These are phyloP conservation scores for Gonium pectorale DNA, from an alignment of 139 green algal species.

Conservation along the genomic window DNA sequence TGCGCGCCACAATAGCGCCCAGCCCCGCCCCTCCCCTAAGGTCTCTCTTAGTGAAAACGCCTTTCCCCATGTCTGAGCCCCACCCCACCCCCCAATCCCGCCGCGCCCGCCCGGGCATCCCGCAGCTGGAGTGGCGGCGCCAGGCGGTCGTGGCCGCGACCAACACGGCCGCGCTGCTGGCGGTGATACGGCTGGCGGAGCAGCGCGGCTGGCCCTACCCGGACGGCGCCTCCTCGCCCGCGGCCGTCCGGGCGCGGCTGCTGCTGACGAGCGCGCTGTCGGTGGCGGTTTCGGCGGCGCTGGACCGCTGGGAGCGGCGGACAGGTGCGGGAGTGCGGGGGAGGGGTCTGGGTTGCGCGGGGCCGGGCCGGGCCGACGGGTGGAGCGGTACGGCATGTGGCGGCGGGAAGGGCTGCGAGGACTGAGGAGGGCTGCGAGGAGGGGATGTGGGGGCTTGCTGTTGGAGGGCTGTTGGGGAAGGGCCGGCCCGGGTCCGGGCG, in stretches of 20 bases:
- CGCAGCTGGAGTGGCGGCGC: not conserved
- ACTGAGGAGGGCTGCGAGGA: too few relatives aligned
- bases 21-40: too few relatives aligned
- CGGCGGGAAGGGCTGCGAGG: too few relatives aligned
- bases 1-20: too few relatives aligned
- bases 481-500: too few relatives aligned
- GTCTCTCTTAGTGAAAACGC: too few relatives aligned
- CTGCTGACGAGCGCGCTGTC: not conserved
- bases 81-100: not conserved
- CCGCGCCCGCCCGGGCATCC: not conserved
- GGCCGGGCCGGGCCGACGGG: not conserved
- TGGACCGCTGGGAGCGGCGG: not conserved
- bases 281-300: not conserved
- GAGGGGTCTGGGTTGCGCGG: too few relatives aligned
- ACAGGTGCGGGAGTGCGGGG: not conserved
- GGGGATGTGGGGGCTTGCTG: too few relatives aligned
- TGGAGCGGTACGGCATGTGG: not conserved
- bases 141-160: not conserved
- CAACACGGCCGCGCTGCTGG: not conserved
- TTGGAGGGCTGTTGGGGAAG: too few relatives aligned
- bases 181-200: not conserved
- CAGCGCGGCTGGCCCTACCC: constrained; percentile 12
- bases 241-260: not conserved
- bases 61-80: too few relatives aligned
- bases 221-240: not conserved